Percentiles rank a stretch among this genome's conserved stretches.
Conservation (phyloP, 306 rosid species). For the Begonia masoniana region DNA sequence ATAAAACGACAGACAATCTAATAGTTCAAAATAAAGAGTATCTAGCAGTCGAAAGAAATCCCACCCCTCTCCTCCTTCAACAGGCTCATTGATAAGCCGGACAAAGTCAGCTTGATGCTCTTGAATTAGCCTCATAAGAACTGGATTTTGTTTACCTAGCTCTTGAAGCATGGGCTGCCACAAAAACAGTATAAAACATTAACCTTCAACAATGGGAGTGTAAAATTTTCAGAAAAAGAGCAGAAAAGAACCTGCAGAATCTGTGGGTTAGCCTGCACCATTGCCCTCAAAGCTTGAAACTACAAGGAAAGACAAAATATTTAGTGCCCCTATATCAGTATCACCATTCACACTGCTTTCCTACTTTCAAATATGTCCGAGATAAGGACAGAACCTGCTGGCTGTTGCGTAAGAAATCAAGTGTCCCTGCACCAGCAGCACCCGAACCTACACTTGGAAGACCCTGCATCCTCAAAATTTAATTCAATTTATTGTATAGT, state of each 20-base stretch:
- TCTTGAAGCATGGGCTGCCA: slow-evolving; percentile 96
- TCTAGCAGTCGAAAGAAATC: slow-evolving; percentile 8
- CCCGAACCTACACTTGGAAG: slow-evolving; percentile 61
- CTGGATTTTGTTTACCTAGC: slow-evolving; percentile 94
- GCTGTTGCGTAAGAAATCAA: slow-evolving; percentile 84
- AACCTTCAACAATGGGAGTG: background rate
- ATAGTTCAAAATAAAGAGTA: background rate
- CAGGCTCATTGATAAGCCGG: slow-evolving; percentile 79
- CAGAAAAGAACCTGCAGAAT: slow-evolving; percentile 65
- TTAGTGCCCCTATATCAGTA: too few species aligned
- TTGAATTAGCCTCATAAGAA: slow-evolving; percentile 74
- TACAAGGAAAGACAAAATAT: slow-evolving; percentile 18
- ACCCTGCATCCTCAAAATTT: slow-evolving; percentile 26
- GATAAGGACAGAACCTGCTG: slow-evolving; percentile 39
- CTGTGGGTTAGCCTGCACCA: slow-evolving; percentile 97
- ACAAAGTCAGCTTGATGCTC: slow-evolving; percentile 87
- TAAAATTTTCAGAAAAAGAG: slow-evolving; percentile 1
- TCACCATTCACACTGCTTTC: too few species aligned
- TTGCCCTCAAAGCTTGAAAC: slow-evolving; percentile 80
- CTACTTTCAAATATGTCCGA: too few species aligned
- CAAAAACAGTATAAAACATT: slow-evolving; percentile 7
- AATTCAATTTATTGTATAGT: too few species aligned
- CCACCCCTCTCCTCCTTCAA: slow-evolving; percentile 86
- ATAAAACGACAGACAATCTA: background rate
- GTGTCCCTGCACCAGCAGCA: slow-evolving; percentile 64